A percentile compares a stretch with the other conserved stretches of the same genome.
Conservation (phyloP, 225 moss, liverwort and hornwort species). For the Polytrichum commune region DNA sequence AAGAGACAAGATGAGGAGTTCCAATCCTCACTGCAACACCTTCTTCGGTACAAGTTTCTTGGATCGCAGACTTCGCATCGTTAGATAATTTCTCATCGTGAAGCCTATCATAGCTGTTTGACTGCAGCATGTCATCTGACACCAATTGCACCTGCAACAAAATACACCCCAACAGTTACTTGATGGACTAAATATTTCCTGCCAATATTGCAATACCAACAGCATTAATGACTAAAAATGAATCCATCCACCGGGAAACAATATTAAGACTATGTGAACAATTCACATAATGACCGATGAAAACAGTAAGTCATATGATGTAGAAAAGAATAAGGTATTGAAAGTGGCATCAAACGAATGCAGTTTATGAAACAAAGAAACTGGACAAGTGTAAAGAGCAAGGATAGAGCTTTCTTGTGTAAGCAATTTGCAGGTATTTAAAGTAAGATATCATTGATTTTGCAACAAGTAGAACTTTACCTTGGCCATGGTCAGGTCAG, state of each 20-base stretch:
- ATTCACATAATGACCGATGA: neutral
- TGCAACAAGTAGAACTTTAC: slow-evolving; percentile 20
- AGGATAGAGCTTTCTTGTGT: no score
- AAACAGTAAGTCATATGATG: neutral
- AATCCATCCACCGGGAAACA: no score
- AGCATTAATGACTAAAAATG: neutral
- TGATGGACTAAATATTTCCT: neutral
- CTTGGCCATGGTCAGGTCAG: slow-evolving; percentile 76
- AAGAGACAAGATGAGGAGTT: slow-evolving; percentile 15
- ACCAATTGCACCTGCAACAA: slow-evolving; percentile 42
- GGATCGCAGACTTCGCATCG: slow-evolving; percentile 21
- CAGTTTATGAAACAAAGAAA: neutral
- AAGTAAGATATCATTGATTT: neutral
- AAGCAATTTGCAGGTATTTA: neutral
- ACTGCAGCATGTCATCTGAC: slow-evolving; percentile 29
- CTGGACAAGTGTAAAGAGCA: neutral
- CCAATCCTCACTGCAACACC: slow-evolving; percentile 22
- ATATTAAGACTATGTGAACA: neutral
- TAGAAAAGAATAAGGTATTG: neutral
- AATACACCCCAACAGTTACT: neutral
- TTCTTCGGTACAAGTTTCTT: slow-evolving; percentile 13
- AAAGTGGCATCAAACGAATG: neutral
- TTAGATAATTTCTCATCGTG: slow-evolving; percentile 9
- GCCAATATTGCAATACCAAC: neutral
- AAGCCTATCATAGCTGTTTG: neutral